Evolutionary conservation across 2,329 filamentous ascomycete species (phyloP), one percentile per base, ranked within the genome.

Genomic region (Teratosphaeriaceae sp.): DNA sequence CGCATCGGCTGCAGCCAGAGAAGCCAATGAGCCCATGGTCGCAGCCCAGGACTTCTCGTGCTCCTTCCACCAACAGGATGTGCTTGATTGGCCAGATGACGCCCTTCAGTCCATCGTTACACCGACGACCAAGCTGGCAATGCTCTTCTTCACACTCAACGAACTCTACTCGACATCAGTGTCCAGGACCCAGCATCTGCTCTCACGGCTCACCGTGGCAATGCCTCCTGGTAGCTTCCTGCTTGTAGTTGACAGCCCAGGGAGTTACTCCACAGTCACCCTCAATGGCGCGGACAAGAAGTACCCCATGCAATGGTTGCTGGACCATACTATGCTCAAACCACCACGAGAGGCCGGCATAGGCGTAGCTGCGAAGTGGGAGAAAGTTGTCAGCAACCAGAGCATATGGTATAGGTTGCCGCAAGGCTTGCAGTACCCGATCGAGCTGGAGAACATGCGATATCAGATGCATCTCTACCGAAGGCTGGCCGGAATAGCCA

Each of bases 231-330:
- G 79, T 1, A 78, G 86, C 2, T 63, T 90, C 29, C 69, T 97
- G 1, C 75, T 97, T 0, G 85, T 97, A 2, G 82, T 96, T 3
- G 90, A 98, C 63, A 95, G 88, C 54, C 88, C 92, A 0, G 92
- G 92, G 1, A 94, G 84, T 64, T 97, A 97, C 65, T 92, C 89
- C 0, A 87, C 88, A 44, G 76, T 94, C 3, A 78, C 77, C 0
- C 64, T 96, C 48, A 68, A 68, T 20, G 66, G 65, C 0, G 53
- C 65, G 2, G 59, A 74, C 49, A 75, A 76, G 76, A 80, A 76
- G 48, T 97, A 97, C 60, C 90, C 90, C 0, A 97, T 96, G 88
- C 83, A 86, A 56, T 96, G 88, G 82, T 70, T 98, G 13, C 71
- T 98, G 2, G 84, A 96, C 56, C 85, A 92, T 59, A 85, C 87